Evolutionary conservation across 257 asterid genomes (phyloP), one percentile per base, ranked within the genome.

Genomic region (Solanum etuberosum): DNA sequence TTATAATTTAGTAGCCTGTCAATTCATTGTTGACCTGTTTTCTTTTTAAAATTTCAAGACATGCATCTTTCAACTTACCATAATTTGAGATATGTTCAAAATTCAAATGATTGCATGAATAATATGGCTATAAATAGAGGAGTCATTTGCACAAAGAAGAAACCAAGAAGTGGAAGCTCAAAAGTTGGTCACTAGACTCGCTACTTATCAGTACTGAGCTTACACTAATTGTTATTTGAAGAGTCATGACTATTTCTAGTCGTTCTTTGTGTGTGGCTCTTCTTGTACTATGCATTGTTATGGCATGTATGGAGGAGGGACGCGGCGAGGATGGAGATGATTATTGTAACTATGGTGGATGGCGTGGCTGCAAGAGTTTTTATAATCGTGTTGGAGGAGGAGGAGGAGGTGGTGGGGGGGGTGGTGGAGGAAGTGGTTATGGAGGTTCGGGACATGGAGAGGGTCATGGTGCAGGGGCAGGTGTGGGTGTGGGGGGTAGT

Each of bases 281-380:
- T 88, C 86, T 88, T 78, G 31, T 68, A 85, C 63, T 88, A 16
- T 34, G 86, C 88, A 59, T 82, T 46, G 46, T 70, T 14, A 32
- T 88, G 74, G 68, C 37, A 6, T 78, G 59, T 25, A 37, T 37
- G 40, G 86, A 61, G 42, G 18, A 57, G 16, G 81, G 32, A 1
- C 46, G 4, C 38, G 88, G 86, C 2, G 78, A 85, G 61, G 86
- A 76, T 86, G 88, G 68, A 76, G 83, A 85, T 85, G 88, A 86
- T 83, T 86, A 63, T 71, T 88, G 90, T 37, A n/a, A 67, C 76
- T 85, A 85, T 83, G 68, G 48, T 73, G 74, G 43, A 25, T 80
- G 90, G 88, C 90, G 59, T 78, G 90, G 84, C 11, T 88, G 90
- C 68, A 86, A 70, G 8, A 86, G 81, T 42, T 88, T 77, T 85